A percentile compares a stretch with the other conserved stretches of the same genome.
These are phyloP conservation scores for Scutellaria baicalensis DNA, from an alignment of 257 asterid species.

Conservation along the genomic window DNA sequence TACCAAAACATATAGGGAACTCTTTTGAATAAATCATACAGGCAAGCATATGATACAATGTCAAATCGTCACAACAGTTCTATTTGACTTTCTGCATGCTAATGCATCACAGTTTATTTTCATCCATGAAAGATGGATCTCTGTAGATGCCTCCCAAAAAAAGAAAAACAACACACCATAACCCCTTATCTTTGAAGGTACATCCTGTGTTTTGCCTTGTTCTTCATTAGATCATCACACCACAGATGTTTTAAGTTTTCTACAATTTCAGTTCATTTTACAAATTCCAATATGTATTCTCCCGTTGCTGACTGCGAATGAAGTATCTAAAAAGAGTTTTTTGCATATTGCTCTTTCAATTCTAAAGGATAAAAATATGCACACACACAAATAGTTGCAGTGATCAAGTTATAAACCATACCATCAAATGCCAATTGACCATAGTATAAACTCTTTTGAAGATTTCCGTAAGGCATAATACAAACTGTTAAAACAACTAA, in stretches of 20 bases:
- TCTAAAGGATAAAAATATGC: background rate
- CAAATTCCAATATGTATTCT: background rate
- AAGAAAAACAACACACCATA: background rate
- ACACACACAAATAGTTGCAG: background rate
- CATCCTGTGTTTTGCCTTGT: background rate
- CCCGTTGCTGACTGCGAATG: background rate
- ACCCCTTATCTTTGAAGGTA: background rate
- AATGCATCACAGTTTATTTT: background rate
- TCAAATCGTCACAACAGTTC: background rate
- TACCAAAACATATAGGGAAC: background rate
- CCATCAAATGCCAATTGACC: background rate
- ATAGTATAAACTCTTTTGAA: background rate
- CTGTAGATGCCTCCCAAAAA: background rate
- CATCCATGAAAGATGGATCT: background rate
- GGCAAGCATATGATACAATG: background rate
- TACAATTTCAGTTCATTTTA: background rate
- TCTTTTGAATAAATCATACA: background rate
- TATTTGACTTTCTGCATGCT: background rate
- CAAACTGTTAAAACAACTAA: background rate
- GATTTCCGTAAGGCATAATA: background rate
- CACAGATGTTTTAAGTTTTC: background rate
- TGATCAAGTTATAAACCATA: background rate
- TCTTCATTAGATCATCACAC: background rate
- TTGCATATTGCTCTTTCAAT: background rate
- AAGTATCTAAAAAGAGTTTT: background rate